Evolutionary conservation across 2,329 filamentous ascomycete genomes (phyloP).

Genomic region (Sporothrix schenckii): DNA sequence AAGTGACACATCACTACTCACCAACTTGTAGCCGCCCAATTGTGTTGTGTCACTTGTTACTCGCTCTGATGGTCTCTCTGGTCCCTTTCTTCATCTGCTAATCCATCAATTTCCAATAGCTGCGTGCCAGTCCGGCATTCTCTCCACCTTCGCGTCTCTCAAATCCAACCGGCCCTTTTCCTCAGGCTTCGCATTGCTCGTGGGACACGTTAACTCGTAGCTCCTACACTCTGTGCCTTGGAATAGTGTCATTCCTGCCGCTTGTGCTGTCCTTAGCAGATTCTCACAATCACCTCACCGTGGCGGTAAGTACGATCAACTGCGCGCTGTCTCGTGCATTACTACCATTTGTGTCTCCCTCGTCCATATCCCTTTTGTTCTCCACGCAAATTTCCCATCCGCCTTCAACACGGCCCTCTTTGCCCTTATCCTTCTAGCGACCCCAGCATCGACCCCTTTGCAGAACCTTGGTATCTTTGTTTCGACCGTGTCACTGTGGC

Average conservation of each 20-base stretch:
- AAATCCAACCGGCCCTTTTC: conserved; percentile 42
- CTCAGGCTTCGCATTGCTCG: conserved; percentile 47
- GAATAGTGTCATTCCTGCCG: conserved; percentile 50
- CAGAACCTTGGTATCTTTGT: no score
- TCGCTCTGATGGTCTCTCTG: background rate
- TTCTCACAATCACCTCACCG: conserved; percentile 43
- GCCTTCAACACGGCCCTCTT: background rate
- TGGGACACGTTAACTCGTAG: conserved; percentile 69
- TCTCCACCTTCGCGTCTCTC: conserved; percentile 47
- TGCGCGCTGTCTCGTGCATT: background rate
- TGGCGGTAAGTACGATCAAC: conserved; percentile 53
- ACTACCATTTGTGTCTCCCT: conserved; percentile 31
- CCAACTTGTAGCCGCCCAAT: background rate
- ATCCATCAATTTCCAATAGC: conserved; percentile 42
- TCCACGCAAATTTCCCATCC: conserved; percentile 28
- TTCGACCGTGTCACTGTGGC: conserved; percentile 6
- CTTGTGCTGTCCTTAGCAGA: conserved; percentile 43
- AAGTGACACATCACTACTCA: conserved; percentile 16
- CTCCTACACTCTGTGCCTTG: conserved; percentile 55
- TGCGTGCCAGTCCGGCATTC: conserved; percentile 48
- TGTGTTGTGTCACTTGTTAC: background rate
- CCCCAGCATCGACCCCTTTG: no score
- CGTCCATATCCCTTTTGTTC: conserved; percentile 24
- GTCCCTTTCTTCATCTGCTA: background rate
- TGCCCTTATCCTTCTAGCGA: background rate